phyloP scores from a whole-genome alignment of 208 protist species.

The Wallacemonas sp. region DNA sequence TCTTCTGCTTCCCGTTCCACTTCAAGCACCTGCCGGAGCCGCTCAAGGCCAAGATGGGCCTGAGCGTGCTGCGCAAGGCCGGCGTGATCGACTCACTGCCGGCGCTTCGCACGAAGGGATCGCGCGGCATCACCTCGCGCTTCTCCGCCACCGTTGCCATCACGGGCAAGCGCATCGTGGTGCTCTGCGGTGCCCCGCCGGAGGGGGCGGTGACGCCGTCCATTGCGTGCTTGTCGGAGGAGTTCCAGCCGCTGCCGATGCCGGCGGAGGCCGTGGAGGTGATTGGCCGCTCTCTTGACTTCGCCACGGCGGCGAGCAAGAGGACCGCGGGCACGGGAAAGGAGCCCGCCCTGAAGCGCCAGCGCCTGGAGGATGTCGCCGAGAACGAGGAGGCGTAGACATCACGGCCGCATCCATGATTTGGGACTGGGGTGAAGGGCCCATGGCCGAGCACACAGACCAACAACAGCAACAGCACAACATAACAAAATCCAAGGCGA shows the following conservation, averaged over 20 bases:
- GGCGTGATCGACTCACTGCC: constrained; percentile 69
- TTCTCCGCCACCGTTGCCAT: constrained; percentile 85
- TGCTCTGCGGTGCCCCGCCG: constrained; percentile 78
- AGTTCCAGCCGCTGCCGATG: constrained; percentile 39
- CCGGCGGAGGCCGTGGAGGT: constrained; percentile 43
- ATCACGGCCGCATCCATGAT: no score
- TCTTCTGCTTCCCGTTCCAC: constrained; percentile 86
- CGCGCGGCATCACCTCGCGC: constrained; percentile 62
- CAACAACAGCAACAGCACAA: background rate
- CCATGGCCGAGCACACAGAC: background rate
- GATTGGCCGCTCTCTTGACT: constrained; percentile 43
- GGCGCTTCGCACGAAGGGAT: constrained; percentile 55
- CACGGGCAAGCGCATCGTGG: constrained; percentile 63
- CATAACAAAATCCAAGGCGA: no score
- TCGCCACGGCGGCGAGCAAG: constrained; percentile 31
- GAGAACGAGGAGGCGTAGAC: constrained; percentile 37
- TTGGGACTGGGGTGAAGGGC: constrained; percentile 8
- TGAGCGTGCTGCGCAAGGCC: constrained; percentile 59
- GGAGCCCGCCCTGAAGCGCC: constrained; percentile 33
- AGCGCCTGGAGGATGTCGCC: constrained; percentile 23
- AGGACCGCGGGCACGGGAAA: constrained; percentile 17
- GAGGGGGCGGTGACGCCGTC: constrained; percentile 19
- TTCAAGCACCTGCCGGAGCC: constrained; percentile 65
- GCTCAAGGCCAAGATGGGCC: constrained; percentile 64
- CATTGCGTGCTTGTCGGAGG: constrained; percentile 26